Base-by-base conservation (phyloP, 805 yeast genomes). In the Candida glaebosa region DNA sequence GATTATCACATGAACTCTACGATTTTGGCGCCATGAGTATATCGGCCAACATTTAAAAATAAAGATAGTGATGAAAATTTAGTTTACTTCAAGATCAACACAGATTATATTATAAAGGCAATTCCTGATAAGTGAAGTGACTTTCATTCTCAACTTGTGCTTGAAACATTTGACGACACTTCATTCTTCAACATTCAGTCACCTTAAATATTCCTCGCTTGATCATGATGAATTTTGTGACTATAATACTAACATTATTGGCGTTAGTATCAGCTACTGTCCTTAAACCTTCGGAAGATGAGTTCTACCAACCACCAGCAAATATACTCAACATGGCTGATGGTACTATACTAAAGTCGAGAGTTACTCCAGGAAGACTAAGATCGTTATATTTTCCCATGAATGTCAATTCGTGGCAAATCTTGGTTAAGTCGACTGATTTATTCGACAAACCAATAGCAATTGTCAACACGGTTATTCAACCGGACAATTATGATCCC, bases 281-380 rank as follows among this genome's bases (percentile, higher is more conserved):
- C 4, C 12, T 32, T 16, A 31, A 41, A 5, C 58, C 58, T 2
- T 28, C 47, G 9, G 37, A 54, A 15, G 67, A 61, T 41, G 43
- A 46, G 1, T 62, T 60, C 42, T 61, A 62, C 41, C 19, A 18
- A 2, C 54, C 61, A 3, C 61, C 61, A 2, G 38, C 31, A 9
- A 58, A 60, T 1, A 54, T 30, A 33, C 58, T 57, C 34, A 18
- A 46, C 25, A 30, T 37, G 3, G 32, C 44, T 3, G 38, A 48
- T 1, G 68, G 68, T 8, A 49, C 55, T 12, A 55, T 62, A 20
- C 47, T 62, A n/a, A 54, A 46, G 36, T 38, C 26, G n/a, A 45
- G 66, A 42, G 34, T 41, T n/a, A 38, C 56, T 3, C 61, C 65
- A 3, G 45, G 45, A 31, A 40, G 28, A 4, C 40, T 58, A 15